Evolutionary conservation across 345 rosid genomes (phyloP).

Genomic region (Carallia pectinifolia): DNA sequence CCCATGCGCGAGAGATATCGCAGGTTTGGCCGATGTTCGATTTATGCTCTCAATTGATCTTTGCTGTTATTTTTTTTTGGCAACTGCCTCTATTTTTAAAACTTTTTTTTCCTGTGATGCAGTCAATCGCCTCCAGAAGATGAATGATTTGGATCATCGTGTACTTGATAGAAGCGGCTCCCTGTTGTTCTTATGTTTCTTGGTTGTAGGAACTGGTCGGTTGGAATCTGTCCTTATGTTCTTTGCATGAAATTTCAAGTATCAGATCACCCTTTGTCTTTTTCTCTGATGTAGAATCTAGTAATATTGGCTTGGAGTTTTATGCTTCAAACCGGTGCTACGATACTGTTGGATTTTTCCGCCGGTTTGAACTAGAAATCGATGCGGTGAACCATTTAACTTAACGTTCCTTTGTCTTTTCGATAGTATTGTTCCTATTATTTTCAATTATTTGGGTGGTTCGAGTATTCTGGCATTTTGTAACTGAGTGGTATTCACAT

Average conservation of each 20-base stretch:
- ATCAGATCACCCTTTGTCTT: neutral
- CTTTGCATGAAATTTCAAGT: neutral
- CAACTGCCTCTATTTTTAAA: too few relatives aligned
- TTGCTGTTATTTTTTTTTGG: neutral
- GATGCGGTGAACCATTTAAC: too few relatives aligned
- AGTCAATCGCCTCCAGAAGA: slow-evolving; percentile 45
- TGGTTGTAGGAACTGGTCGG: neutral
- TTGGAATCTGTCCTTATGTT: neutral
- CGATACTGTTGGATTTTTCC: neutral
- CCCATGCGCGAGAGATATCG: slow-evolving; percentile 43
- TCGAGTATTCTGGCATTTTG: too few relatives aligned
- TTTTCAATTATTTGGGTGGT: too few relatives aligned
- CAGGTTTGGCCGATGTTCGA: slow-evolving; percentile 30
- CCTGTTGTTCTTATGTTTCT: neutral
- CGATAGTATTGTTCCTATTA: too few relatives aligned
- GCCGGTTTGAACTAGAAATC: too few relatives aligned
- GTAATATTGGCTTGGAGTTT: slow-evolving; percentile 6
- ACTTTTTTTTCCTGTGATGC: neutral
- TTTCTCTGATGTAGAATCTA: slow-evolving; percentile 3
- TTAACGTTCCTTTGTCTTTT: too few relatives aligned
- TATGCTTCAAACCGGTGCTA: neutral
- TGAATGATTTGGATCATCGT: slow-evolving; percentile 25
- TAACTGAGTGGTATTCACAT: too few relatives aligned
- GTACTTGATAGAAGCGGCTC: neutral
- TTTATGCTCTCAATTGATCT: neutral